A percentile compares a stretch with the other conserved stretches of the same genome.
phyloP scores from a whole-genome alignment of 441 rosid species.

The Biscutella laevigata region DNA sequence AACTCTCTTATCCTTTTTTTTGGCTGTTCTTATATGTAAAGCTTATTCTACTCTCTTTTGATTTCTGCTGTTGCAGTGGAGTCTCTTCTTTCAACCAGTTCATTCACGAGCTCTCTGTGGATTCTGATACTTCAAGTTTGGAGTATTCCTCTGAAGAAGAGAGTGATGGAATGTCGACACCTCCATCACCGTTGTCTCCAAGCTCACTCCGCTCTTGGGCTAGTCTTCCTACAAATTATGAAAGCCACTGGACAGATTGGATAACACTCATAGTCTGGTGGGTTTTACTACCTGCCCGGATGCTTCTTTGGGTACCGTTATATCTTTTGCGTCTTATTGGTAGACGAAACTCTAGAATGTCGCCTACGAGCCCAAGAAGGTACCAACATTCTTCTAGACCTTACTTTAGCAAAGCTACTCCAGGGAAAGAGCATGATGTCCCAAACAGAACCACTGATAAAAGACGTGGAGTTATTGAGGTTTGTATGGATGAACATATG shows the following conservation, averaged over 20 bases:
- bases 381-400: conserved; percentile 26
- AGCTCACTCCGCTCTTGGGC: conserved; percentile 52
- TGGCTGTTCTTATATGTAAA: neutral
- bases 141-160: conserved; percentile 79
- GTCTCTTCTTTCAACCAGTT: conserved; percentile 91
- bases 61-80: conserved; percentile 40
- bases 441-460: conserved; percentile 68
- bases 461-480: conserved; percentile 97
- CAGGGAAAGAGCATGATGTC: conserved; percentile 51
- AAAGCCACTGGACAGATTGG: conserved; percentile 47
- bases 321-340: conserved; percentile 29
- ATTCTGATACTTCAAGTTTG: conserved; percentile 59
- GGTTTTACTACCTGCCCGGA: conserved; percentile 53
- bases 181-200: conserved; percentile 62
- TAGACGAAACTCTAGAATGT: conserved; percentile 23
- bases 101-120: conserved; percentile 75
- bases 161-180: conserved; percentile 42
- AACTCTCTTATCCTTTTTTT: neutral
- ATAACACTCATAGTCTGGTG: conserved; percentile 40
- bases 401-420: conserved; percentile 32
- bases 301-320: conserved; percentile 47
- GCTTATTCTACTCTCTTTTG: neutral
- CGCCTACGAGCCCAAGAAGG: conserved; percentile 32
- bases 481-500: conserved; percentile 21
- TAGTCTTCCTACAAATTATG: conserved; percentile 34